phyloP scores from a whole-genome alignment of 306 rosid genomes.

The Styphnolobium japonicum region DNA sequence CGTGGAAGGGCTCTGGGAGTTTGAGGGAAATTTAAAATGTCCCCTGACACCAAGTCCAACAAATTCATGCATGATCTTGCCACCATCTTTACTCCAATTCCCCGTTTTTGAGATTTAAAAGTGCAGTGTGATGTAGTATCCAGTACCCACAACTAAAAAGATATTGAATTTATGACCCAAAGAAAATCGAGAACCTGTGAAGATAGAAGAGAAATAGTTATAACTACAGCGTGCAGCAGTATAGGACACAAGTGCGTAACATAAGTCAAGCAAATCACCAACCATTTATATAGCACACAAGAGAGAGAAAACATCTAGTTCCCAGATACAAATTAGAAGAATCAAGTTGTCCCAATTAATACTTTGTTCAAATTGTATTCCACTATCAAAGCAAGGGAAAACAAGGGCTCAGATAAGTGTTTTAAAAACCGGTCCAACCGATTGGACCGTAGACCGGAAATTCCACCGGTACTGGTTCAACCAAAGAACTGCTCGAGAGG shows the following conservation, averaged over 20 bases:
- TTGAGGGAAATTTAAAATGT: constrained; percentile 51
- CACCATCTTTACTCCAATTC: constrained; percentile 43
- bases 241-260: neutral
- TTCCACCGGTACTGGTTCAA: too few relatives aligned
- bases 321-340: neutral
- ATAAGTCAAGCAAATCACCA: neutral
- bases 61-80: constrained; percentile 58
- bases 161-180: neutral
- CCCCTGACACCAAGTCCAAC: constrained; percentile 62
- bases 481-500: too few relatives aligned
- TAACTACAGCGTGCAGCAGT: neutral
- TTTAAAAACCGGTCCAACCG: too few relatives aligned
- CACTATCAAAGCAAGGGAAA: constrained; percentile 4
- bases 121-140: neutral
- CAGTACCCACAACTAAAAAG: neutral
- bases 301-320: neutral
- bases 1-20: constrained; percentile 56
- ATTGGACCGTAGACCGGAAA: too few relatives aligned
- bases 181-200: constrained; percentile 30
- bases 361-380: neutral
- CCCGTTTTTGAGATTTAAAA: neutral
- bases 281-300: neutral
- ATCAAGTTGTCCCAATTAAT: neutral
- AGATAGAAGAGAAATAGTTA: constrained; percentile 19
- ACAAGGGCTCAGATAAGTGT: neutral